Evolutionary conservation across 768 basidiomycete genomes (phyloP).

Genomic region (Amanita rubescens): DNA sequence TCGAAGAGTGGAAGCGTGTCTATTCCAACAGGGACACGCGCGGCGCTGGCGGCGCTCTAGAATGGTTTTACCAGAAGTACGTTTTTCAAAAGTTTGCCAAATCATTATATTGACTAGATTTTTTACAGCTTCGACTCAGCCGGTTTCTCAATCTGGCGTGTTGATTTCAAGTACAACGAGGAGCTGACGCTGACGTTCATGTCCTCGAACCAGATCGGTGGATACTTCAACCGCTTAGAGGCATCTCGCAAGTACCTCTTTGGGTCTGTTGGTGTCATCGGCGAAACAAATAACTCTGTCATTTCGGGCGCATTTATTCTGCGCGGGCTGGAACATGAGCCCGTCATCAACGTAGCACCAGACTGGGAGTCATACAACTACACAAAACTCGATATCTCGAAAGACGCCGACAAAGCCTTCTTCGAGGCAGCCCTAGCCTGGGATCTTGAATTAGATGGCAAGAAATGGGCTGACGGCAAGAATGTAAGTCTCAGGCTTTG

Average conservation of each 20-base stretch:
- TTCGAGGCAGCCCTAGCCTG: slow-evolving; percentile 92
- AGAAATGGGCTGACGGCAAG: slow-evolving; percentile 89
- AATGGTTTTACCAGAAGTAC: slow-evolving; percentile 97
- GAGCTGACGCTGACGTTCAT: slow-evolving; percentile 91
- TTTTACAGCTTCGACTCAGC: slow-evolving; percentile 68
- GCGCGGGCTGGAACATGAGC: slow-evolving; percentile 68
- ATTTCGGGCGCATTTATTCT: slow-evolving; percentile 79
- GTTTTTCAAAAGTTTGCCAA: slow-evolving; percentile 16
- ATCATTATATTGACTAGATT: background rate
- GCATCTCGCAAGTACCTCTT: slow-evolving; percentile 96
- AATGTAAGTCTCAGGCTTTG: slow-evolving; percentile 48
- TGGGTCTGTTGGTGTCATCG: slow-evolving; percentile 88
- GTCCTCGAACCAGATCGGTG: slow-evolving; percentile 90
- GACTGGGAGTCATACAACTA: slow-evolving; percentile 89
- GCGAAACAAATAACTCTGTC: slow-evolving; percentile 65
- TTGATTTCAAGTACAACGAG: slow-evolving; percentile 95
- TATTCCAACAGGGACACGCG: slow-evolving; percentile 99
- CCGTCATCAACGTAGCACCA: slow-evolving; percentile 74
- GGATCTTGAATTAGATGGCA: slow-evolving; percentile 85
- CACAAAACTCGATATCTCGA: slow-evolving; percentile 67
- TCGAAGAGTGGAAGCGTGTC: slow-evolving; percentile 95
- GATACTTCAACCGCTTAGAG: slow-evolving; percentile 98
- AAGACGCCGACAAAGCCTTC: slow-evolving; percentile 75
- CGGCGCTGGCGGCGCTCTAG: slow-evolving; percentile 70
- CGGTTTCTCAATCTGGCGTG: slow-evolving; percentile 87